A percentile compares a stretch with the other conserved stretches of the same genome.
phyloP scores from a whole-genome alignment of 2,329 filamentous ascomycete species.

The Tothia fuscella region DNA sequence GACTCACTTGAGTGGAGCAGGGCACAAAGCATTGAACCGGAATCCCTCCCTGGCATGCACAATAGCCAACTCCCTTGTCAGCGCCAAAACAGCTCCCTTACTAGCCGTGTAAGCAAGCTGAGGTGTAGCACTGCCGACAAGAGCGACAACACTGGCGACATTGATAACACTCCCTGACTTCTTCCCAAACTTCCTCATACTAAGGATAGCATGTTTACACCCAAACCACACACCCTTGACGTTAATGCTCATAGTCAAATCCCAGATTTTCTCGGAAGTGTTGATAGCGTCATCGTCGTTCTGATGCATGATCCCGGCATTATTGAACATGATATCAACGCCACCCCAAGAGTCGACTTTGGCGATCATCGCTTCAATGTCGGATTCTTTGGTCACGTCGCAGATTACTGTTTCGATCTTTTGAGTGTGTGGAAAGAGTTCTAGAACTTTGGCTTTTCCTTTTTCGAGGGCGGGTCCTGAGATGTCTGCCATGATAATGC shows the following conservation, averaged over 20 bases:
- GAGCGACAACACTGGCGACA: slow-evolving; percentile 77
- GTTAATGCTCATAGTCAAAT: slow-evolving; percentile 86
- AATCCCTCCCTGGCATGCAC: slow-evolving; percentile 83
- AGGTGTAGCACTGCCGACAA: slow-evolving; percentile 76
- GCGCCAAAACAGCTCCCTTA: slow-evolving; percentile 81
- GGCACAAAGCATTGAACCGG: slow-evolving; percentile 84
- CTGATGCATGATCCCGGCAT: slow-evolving; percentile 92
- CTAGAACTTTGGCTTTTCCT: slow-evolving; percentile 61
- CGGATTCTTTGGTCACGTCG: slow-evolving; percentile 77
- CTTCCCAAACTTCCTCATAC: slow-evolving; percentile 71
- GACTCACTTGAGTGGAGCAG: slow-evolving; percentile 67
- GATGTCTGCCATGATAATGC: slow-evolving; percentile 75
- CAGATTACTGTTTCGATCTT: slow-evolving; percentile 52
- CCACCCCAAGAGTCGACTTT: slow-evolving; percentile 74
- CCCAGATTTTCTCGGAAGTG: slow-evolving; percentile 86
- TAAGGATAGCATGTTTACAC: slow-evolving; percentile 78
- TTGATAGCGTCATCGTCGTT: slow-evolving; percentile 54
- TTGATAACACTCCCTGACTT: slow-evolving; percentile 75
- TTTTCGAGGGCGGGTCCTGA: slow-evolving; percentile 66
- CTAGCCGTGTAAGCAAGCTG: slow-evolving; percentile 88
- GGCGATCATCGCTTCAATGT: slow-evolving; percentile 65
- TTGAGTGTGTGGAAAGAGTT: slow-evolving; percentile 51
- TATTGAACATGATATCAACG: slow-evolving; percentile 90
- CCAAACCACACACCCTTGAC: slow-evolving; percentile 98
- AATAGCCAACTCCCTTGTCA: slow-evolving; percentile 84